Evolutionary conservation across 2,329 filamentous ascomycete genomes (phyloP).

Genomic region (Capronia epimyces): DNA sequence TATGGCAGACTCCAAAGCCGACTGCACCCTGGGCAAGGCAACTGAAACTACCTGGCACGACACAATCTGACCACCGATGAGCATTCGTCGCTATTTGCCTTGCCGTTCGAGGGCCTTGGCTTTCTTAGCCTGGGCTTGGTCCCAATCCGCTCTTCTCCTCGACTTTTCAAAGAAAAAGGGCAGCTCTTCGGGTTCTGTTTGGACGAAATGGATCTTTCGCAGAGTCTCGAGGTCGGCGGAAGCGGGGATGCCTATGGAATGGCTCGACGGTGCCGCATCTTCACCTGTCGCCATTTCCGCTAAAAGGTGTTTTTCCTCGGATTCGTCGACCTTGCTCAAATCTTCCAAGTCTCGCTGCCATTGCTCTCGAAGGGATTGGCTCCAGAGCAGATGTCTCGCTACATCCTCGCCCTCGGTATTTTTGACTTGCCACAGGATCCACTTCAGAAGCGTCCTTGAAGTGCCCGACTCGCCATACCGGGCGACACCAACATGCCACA

Average conservation of each 20-base stretch:
- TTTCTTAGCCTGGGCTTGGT: not conserved
- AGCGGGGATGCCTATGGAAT: not conserved
- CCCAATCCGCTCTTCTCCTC: constrained; percentile 2
- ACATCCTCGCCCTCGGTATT: constrained; percentile 42
- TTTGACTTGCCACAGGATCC: constrained; percentile 42
- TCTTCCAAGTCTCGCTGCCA: constrained; percentile 6
- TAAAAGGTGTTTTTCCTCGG: not conserved
- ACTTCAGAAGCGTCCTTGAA: constrained; percentile 36
- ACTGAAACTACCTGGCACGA: too few species aligned
- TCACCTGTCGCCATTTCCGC: not conserved
- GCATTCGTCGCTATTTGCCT: too few species aligned
- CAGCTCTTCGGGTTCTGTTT: not conserved
- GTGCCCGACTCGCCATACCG: constrained; percentile 38
- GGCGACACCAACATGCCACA: constrained; percentile 48
- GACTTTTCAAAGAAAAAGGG: constrained; percentile 5
- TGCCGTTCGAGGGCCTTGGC: not conserved
- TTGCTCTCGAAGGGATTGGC: constrained; percentile 9
- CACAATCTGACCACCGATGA: too few species aligned
- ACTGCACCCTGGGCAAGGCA: too few species aligned
- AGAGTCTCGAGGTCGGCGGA: not conserved
- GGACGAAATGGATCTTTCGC: constrained; percentile 6
- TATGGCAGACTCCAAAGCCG: too few species aligned
- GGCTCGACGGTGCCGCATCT: not conserved
- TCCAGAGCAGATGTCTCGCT: constrained; percentile 30
- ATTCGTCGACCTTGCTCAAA: not conserved